Base-by-base conservation (phyloP, 345 rosid genomes). In the Hibiscus trionum region DNA sequence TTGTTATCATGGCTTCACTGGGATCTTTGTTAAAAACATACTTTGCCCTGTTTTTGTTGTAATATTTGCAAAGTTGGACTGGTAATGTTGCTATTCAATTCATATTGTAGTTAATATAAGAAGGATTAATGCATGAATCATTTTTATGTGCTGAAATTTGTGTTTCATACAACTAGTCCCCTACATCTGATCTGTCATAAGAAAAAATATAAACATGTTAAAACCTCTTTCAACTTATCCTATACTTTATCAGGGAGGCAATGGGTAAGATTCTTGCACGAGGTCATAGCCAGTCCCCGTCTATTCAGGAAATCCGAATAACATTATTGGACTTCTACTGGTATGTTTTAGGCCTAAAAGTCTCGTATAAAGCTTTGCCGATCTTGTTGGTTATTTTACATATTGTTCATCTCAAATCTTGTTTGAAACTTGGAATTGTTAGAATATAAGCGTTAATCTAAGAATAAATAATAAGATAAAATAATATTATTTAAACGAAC, bases 241-340 rank as follows among this genome's bases (percentile, higher is more conserved):
- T 53, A 7, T 7, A 53, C 10, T 53, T n/a, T 7, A 17, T 16
- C 76, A 94, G 98, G 98, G 95, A 90, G 81, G 93, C 95, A 71
- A 85, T 94, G 92, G 89, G 90, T 37, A 91, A 86, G 81, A 68
- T 94, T 77, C 95, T 91, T 42, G 93, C 97, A 52, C 90, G 98
- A 26, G 98, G 98, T 46, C 97, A 94, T 73, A 94, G 98, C 78
- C 82, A 37, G 89, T 94, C 75, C 98, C 97, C 73, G 97, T 94
- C 68, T 94, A 90, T 77, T 82, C 91, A 3, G 91, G 91, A 46
- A 91, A 85, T 84, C 92, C 90, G 15, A 94, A 85, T 78, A 94
- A 91, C 72, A 75, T 91, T 61, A 88, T 91, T 16, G 98, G 98
- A 33, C 97, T 91, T 82, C 86, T 94, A 70, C 85, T 94, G 93